phyloP scores from a whole-genome alignment of 2,329 filamentous ascomycete species.

The Aspergillus quadricinctus region DNA sequence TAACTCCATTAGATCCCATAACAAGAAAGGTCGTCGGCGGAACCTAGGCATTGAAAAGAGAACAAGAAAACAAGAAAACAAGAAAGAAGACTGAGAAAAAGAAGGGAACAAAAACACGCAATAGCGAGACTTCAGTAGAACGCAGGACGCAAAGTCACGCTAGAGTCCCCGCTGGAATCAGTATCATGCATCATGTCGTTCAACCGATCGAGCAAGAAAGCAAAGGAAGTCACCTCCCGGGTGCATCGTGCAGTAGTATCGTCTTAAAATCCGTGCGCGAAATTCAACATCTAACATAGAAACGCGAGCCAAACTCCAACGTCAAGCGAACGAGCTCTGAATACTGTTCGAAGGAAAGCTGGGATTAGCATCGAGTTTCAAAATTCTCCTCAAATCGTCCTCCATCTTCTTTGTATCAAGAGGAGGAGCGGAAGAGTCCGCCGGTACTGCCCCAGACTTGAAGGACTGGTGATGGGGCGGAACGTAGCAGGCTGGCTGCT shows the following conservation, averaged over 20 bases:
- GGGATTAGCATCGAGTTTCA: slow-evolving; percentile 40
- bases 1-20: slow-evolving; percentile 10
- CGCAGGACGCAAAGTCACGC: not conserved
- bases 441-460: slow-evolving; percentile 17
- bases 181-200: not conserved
- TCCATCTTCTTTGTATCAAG: slow-evolving; percentile 44
- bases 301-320: not conserved
- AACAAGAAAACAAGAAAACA: not conserved
- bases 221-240: not conserved
- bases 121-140: not conserved
- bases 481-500: slow-evolving; percentile 17
- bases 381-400: slow-evolving; percentile 45
- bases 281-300: slow-evolving; percentile 2
- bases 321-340: slow-evolving; percentile 32
- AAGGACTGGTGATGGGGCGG: slow-evolving; percentile 20
- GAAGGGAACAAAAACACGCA: slow-evolving; percentile 4
- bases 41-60: not conserved
- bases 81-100: slow-evolving; percentile 5
- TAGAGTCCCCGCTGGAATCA: not conserved
- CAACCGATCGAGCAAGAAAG: not conserved
- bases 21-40: slow-evolving; percentile 1
- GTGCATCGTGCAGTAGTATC: not conserved
- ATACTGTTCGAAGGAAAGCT: slow-evolving; percentile 27
- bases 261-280: not conserved
- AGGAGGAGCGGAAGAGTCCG: slow-evolving; percentile 23